Evolutionary conservation across 371 early-diverging fungal genomes (phyloP).

Genomic region (Aphelidium insulamus): DNA sequence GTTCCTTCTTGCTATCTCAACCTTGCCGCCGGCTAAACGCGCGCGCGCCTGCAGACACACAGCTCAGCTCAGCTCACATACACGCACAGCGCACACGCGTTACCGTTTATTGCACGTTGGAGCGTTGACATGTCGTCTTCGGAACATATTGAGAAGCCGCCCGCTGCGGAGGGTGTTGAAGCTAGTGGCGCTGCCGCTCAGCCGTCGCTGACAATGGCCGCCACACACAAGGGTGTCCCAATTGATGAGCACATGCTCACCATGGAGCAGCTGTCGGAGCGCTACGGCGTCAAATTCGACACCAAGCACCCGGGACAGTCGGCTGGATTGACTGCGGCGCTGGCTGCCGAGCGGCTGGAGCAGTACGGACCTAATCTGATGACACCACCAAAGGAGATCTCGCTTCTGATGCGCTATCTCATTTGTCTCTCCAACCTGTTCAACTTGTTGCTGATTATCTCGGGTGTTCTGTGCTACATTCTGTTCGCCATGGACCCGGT

Average conservation of each 20-base stretch:
- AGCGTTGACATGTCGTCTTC: too few relatives aligned
- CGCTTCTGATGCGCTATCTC: slow-evolving; percentile 40
- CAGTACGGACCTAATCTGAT: slow-evolving; percentile 61
- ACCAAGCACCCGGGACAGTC: slow-evolving; percentile 31
- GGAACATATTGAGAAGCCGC: too few relatives aligned
- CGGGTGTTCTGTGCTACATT: slow-evolving; percentile 57
- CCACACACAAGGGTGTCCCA: slow-evolving; percentile 7
- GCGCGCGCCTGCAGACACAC: too few relatives aligned
- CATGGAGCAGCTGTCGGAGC: slow-evolving; percentile 33
- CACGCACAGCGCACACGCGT: too few relatives aligned
- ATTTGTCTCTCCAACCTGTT: slow-evolving; percentile 49
- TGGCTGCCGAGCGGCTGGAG: slow-evolving; percentile 30
- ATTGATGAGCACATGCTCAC: slow-evolving; percentile 48
- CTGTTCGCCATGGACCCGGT: slow-evolving; percentile 42
- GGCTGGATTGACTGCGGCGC: slow-evolving; percentile 33
- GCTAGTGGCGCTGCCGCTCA: too few relatives aligned
- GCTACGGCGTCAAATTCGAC: slow-evolving; percentile 29
- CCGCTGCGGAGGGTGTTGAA: too few relatives aligned
- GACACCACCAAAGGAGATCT: slow-evolving; percentile 62
- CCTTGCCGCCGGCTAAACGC: too few relatives aligned
- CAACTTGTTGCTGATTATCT: slow-evolving; percentile 60
- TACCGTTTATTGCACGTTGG: too few relatives aligned
- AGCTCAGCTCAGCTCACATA: too few relatives aligned
- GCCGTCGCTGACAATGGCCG: too few relatives aligned
- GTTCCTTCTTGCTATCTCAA: too few relatives aligned